phyloP scores from a whole-genome alignment of 2,329 filamentous ascomycete species.

The Talaromyces pinophilus region DNA sequence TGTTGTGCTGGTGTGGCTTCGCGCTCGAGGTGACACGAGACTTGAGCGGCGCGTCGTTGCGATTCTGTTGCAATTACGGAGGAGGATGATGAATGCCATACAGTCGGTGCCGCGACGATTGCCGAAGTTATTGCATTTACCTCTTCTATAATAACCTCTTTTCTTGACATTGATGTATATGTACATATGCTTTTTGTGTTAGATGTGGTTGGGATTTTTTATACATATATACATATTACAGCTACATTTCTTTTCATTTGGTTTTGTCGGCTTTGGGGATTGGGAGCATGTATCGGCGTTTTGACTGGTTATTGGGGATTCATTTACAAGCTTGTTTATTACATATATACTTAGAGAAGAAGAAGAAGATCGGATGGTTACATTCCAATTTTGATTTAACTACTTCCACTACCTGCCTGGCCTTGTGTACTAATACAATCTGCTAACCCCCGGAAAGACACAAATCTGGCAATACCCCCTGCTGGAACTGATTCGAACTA shows the following conservation, averaged over 20 bases:
- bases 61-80: slow-evolving; percentile 38
- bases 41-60: slow-evolving; percentile 42
- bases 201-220: background rate
- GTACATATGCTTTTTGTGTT: background rate
- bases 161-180: background rate
- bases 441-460: background rate
- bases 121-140: slow-evolving; percentile 9
- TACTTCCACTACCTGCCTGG: background rate
- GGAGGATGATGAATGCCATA: slow-evolving; percentile 28
- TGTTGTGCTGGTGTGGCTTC: slow-evolving; percentile 44
- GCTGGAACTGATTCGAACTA: background rate
- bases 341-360: background rate
- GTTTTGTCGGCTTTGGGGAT: background rate
- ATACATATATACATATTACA: slow-evolving; percentile 1
- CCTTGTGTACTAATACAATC: background rate
- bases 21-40: slow-evolving; percentile 45
- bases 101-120: slow-evolving; percentile 10
- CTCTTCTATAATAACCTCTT: slow-evolving; percentile 10
- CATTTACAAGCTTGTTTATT: background rate
- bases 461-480: background rate
- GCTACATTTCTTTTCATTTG: background rate
- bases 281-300: background rate
- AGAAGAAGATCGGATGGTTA: background rate
- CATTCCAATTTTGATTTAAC: background rate
- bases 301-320: background rate